Evolutionary conservation across 345 rosid species (phyloP).

Genomic region (Lenwebbia sp.): DNA sequence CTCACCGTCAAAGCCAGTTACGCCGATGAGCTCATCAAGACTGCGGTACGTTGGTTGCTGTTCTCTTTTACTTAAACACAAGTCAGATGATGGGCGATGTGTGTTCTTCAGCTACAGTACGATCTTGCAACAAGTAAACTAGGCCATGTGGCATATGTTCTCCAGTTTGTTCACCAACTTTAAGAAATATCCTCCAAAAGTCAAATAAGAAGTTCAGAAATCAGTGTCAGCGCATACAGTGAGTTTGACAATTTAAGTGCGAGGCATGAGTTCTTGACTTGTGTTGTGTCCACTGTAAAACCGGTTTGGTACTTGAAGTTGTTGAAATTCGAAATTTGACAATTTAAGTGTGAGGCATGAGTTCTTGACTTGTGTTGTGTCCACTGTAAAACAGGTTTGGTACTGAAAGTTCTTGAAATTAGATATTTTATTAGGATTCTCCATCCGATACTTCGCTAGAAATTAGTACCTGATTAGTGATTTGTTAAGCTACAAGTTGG

Average conservation of each 20-base stretch:
- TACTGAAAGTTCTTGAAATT: not conserved
- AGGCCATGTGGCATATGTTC: not conserved
- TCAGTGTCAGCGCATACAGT: not conserved
- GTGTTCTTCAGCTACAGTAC: not conserved
- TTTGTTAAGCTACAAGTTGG: not conserved
- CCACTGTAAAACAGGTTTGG: too few relatives aligned
- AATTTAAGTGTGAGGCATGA: too few relatives aligned
- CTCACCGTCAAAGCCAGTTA: constrained; percentile 10
- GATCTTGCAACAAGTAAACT: not conserved
- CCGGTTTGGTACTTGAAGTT: not conserved
- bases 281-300: not conserved
- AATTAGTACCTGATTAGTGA: not conserved
- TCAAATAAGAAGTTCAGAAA: not conserved
- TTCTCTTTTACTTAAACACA: not conserved
- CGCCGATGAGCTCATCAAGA: constrained; percentile 24
- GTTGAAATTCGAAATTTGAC: not conserved
- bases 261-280: not conserved
- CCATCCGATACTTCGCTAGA: not conserved
- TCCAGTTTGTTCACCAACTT: not conserved
- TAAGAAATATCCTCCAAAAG: not conserved
- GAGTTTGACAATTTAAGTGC: not conserved
- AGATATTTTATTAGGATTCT: not conserved
- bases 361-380: too few relatives aligned
- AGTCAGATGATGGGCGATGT: not conserved
- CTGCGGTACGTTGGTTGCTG: constrained; percentile 9